These are phyloP conservation scores for Aspergillus neotritici DNA, from an alignment of 2,329 filamentous ascomycete species.

Conservation along the genomic window DNA sequence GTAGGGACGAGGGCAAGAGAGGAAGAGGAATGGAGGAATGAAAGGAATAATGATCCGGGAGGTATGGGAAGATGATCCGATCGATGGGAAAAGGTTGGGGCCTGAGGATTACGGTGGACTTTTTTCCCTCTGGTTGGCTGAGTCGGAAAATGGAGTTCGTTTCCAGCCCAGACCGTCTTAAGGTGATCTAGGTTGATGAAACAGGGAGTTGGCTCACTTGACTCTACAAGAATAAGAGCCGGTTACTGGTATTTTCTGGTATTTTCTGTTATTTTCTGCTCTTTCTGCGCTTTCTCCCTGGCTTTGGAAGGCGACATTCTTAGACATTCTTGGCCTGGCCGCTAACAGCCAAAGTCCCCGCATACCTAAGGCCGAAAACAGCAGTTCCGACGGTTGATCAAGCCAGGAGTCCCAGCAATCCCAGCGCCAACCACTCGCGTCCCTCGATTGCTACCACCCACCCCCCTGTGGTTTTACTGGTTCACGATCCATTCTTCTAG, in stretches of 20 bases:
- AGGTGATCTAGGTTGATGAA: conserved; percentile 10
- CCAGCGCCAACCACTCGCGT: conserved; percentile 10
- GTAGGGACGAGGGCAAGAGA: neutral
- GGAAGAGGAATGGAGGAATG: neutral
- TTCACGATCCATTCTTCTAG: no score
- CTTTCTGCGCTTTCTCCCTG: conserved; percentile 6
- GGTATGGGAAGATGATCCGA: neutral
- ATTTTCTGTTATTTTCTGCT: no score
- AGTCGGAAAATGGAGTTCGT: neutral
- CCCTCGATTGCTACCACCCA: no score
- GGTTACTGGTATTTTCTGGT: conserved; percentile 3
- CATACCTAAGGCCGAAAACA: conserved; percentile 12
- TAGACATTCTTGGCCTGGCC: conserved; percentile 9
- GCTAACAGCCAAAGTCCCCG: conserved; percentile 14
- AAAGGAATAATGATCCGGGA: no score
- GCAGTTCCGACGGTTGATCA: conserved; percentile 14
- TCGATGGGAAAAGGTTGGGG: neutral
- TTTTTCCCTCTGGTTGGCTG: neutral
- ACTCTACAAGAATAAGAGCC: conserved; percentile 1
- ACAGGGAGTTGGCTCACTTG: conserved; percentile 9
- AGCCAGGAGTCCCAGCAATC: conserved; percentile 9
- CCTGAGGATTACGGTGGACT: neutral
- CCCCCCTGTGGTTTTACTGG: no score
- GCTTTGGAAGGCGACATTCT: conserved; percentile 10
- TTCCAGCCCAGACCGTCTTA: neutral